A percentile compares a stretch with the other conserved stretches of the same genome.
Evolutionary conservation across 805 yeast species (phyloP).

Genomic region (Torulaspora quercuum): DNA sequence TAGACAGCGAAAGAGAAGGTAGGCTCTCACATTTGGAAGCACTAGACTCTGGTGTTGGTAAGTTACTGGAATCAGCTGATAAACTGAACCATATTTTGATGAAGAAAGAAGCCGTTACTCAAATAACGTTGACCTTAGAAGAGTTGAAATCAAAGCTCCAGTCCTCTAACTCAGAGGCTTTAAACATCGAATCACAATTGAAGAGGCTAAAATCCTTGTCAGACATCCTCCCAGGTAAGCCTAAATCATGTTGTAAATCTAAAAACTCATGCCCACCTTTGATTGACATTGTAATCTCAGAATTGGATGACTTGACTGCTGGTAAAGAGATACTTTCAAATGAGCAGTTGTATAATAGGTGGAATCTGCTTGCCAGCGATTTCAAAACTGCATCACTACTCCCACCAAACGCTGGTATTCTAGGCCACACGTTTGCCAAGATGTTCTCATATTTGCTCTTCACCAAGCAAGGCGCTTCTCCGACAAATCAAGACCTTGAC

Average conservation of each 20-base stretch:
- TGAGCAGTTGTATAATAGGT: constrained; percentile 73
- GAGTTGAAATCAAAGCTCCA: constrained; percentile 24
- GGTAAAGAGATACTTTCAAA: constrained; percentile 64
- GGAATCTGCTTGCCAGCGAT: constrained; percentile 79
- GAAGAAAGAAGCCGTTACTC: constrained; percentile 38
- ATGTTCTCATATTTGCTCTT: constrained; percentile 72
- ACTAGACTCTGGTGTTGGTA: constrained; percentile 51
- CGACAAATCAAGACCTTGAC: constrained; percentile 76
- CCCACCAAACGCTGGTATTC: constrained; percentile 93
- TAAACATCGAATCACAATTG: constrained; percentile 40
- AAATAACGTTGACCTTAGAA: constrained; percentile 26
- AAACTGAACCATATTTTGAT: constrained; percentile 40
- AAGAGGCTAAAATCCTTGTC: constrained; percentile 24
- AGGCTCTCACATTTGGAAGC: constrained; percentile 67
- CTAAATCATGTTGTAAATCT: constrained; percentile 24
- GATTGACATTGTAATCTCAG: constrained; percentile 36
- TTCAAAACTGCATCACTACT: constrained; percentile 82
- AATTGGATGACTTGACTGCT: constrained; percentile 41
- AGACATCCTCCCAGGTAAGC: constrained; percentile 27
- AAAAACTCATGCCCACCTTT: constrained; percentile 22
- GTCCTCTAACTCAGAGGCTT: constrained; percentile 21
- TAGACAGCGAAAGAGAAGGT: constrained; percentile 74
- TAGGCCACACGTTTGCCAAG: constrained; percentile 83
- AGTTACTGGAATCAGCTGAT: constrained; percentile 42
- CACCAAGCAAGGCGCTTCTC: constrained; percentile 73